A percentile compares a stretch with the other conserved stretches of the same genome.
Conservation (phyloP, 2,329 filamentous ascomycete genomes). For the Fusarium phyllophilum region DNA sequence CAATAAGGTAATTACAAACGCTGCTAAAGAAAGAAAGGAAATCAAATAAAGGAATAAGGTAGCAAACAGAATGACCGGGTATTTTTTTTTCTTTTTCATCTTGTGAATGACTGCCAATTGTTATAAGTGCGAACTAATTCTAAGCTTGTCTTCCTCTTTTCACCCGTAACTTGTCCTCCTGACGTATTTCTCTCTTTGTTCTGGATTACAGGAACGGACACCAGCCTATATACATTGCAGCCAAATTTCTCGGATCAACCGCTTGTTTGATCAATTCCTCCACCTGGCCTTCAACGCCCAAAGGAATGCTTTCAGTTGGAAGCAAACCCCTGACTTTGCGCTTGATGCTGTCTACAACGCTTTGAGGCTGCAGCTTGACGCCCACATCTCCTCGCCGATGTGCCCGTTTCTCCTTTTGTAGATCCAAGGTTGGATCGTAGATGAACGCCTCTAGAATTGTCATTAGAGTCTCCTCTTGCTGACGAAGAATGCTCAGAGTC, state of each 20-base stretch:
- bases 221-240: slow-evolving; percentile 98
- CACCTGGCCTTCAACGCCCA: slow-evolving; percentile 97
- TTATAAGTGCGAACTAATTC: background rate
- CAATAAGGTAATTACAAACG: background rate
- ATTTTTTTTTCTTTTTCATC: background rate
- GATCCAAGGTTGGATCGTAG: slow-evolving; percentile 94
- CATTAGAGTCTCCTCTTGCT: slow-evolving; percentile 96
- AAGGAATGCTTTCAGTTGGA: slow-evolving; percentile 86
- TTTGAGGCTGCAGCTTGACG: slow-evolving; percentile 67
- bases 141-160: background rate
- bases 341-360: slow-evolving; percentile 88
- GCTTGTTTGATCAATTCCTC: slow-evolving; percentile 92
- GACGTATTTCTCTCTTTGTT: background rate
- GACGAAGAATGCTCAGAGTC: slow-evolving; percentile 82
- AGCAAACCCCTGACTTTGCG: slow-evolving; percentile 87
- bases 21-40: background rate
- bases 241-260: slow-evolving; percentile 80
- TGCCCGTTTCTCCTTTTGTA: slow-evolving; percentile 73
- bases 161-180: background rate
- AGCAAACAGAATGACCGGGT: background rate
- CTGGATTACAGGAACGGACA: slow-evolving; percentile 61
- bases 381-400: slow-evolving; percentile 52
- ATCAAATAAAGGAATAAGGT: background rate
- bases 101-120: background rate
- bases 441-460: slow-evolving; percentile 97